Evolutionary conservation across 2,329 filamentous ascomycete genomes (phyloP).

Genomic region (Thielaviopsis ethacetica): DNA sequence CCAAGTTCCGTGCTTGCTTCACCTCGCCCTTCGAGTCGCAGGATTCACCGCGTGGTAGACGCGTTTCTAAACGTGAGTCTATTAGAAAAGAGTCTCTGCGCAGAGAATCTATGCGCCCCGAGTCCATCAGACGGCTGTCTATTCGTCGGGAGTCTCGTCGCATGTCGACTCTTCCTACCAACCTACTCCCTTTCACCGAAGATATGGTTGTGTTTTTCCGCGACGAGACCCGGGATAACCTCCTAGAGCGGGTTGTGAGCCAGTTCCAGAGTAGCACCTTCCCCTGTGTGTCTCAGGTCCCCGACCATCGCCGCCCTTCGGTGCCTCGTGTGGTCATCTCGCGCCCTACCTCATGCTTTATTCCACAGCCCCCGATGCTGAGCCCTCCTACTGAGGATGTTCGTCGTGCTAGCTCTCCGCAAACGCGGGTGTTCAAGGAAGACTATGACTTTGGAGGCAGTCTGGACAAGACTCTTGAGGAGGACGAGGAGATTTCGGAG

Average conservation of each 20-base stretch:
- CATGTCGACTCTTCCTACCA: neutral
- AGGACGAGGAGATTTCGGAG: neutral
- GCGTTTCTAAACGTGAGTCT: neutral
- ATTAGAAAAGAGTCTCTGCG: neutral
- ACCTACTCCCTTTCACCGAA: constrained; percentile 38
- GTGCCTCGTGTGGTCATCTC: constrained; percentile 9
- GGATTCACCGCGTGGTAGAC: neutral
- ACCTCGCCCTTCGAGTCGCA: constrained; percentile 6
- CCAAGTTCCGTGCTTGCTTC: constrained; percentile 8
- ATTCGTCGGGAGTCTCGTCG: constrained; percentile 5
- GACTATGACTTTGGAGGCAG: constrained; percentile 5
- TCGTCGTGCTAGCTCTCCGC: constrained; percentile 9
- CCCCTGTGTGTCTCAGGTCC: constrained; percentile 13
- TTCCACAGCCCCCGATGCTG: neutral
- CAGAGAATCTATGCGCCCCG: constrained; percentile 1
- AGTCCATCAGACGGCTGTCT: neutral
- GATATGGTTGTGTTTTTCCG: constrained; percentile 40
- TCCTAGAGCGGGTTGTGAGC: constrained; percentile 30
- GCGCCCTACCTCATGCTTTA: neutral
- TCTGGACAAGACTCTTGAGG: neutral
- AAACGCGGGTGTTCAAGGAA: constrained; percentile 2
- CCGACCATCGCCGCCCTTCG: constrained; percentile 5
- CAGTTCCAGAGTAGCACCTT: constrained; percentile 27
- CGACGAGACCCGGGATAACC: constrained; percentile 23
- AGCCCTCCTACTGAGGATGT: neutral